Evolutionary conservation across 352 stramenopile genomes (phyloP).

Genomic region (Pythium vanterpoolii): DNA sequence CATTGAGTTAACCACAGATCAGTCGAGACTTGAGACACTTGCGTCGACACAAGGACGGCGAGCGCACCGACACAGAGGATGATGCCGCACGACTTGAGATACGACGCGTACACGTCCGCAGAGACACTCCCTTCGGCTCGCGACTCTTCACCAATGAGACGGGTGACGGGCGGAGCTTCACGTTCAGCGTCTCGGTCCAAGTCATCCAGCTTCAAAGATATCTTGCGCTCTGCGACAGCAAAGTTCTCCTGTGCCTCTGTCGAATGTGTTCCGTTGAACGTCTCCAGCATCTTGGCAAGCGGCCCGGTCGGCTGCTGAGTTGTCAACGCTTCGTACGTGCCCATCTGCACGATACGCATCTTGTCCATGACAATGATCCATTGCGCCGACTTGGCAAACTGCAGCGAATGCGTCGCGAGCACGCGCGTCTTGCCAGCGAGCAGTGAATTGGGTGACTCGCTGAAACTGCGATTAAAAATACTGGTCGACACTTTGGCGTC

Average conservation of each 20-base stretch:
- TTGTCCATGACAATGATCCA: conserved; percentile 79
- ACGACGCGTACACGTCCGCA: conserved; percentile 37
- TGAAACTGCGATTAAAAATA: conserved; percentile 56
- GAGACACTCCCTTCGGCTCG: conserved; percentile 41
- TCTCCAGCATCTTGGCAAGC: conserved; percentile 40
- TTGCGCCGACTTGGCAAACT: conserved; percentile 50
- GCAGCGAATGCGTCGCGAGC: conserved; percentile 46
- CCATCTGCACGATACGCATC: conserved; percentile 58
- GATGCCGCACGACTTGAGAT: conserved; percentile 45
- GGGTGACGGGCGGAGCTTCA: conserved; percentile 1
- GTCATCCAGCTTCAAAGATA: background rate
- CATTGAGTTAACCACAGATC: conserved; percentile 70
- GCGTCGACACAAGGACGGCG: conserved; percentile 36
- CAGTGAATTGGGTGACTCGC: conserved; percentile 29
- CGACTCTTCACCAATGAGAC: conserved; percentile 45
- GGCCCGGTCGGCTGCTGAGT: conserved; percentile 33
- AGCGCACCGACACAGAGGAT: conserved; percentile 34
- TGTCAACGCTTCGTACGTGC: conserved; percentile 51
- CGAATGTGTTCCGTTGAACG: conserved; percentile 4
- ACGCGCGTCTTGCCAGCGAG: conserved; percentile 51
- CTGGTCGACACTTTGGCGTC: conserved; percentile 45
- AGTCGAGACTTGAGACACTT: conserved; percentile 51
- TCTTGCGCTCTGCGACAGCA: background rate
- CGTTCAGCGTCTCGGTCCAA: background rate
- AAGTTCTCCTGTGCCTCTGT: background rate